Evolutionary conservation across 192 early-diverging fungal species (phyloP), one percentile per base, ranked within the genome.

Genomic region (Dimargaris xerosporica): DNA sequence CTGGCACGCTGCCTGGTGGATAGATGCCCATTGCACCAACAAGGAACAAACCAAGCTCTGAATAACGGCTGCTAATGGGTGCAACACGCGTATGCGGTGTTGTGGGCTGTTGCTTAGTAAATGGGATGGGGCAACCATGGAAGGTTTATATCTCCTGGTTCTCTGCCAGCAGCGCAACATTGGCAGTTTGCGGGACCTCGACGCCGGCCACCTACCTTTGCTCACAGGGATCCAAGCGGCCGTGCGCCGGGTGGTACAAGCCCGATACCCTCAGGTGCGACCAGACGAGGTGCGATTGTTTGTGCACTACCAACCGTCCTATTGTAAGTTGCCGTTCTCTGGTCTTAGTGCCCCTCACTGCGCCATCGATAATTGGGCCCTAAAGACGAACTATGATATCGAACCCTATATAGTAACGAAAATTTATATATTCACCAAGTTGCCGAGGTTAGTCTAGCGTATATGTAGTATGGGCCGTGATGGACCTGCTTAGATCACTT

Each of bases 261-360:
- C 67, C 43, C 60, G 55, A 25, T 79, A 68, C 65, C 71, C 74
- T 0, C 74, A 71, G 1, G 74, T 91, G 12, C 53, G 68, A 11
- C 60, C 73, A 0, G 73, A 89, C 47, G 74, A 84, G 44, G 67
- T 91, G 16, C 68, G 85, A 42, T 61, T 89, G 29, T 91, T 84
- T 69, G 68, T 89, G 3, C 89, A 91, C 65, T 89, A 91, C 63
- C 85, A 88, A 67, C 89, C 89, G 4, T 82, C 80, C 10, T 91
- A 91, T 64, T 91, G 79, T 80, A 73, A 70, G 68, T 69, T 39
- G 34, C 34, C 34, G 7, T n/a, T n/a, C 34, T 39, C 34, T 5
- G 34, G 34, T 5, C 2, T 5, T 39, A 7, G 34, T 39, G 34
- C 34, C 34, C 34, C 7, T 39, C 7, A 7, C 34, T 39, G 34